Evolutionary conservation across 176 grass and related monocot species (phyloP).

Genomic region (Rhynchospora breviuscula): DNA sequence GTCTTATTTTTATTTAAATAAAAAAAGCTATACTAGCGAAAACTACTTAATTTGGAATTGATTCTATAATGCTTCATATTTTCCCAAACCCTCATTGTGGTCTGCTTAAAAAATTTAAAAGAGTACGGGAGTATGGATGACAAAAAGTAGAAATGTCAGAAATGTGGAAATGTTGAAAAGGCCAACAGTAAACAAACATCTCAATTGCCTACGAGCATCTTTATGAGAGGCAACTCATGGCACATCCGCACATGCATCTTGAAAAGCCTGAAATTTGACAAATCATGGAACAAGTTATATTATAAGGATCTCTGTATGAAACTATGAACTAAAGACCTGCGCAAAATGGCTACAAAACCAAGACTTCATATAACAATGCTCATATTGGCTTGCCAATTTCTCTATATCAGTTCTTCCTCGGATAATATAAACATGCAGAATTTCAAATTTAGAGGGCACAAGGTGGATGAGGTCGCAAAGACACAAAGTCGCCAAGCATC

Average conservation of each 20-base stretch:
- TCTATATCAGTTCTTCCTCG: constrained; percentile 15
- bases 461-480: constrained; percentile 20
- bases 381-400: constrained; percentile 3
- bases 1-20: neutral
- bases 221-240: constrained; percentile 2
- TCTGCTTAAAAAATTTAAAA: neutral
- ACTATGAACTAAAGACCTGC: too few species aligned
- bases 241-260: neutral
- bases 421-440: neutral
- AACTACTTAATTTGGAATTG: neutral
- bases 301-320: neutral
- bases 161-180: neutral
- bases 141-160: neutral
- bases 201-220: constrained; percentile 5
- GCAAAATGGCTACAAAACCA: constrained; percentile 17
- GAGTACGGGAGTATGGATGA: neutral
- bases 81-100: too few species aligned
- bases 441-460: constrained; percentile 17
- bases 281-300: neutral
- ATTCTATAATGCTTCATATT: too few species aligned
- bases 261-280: constrained; percentile 6
- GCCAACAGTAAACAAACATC: constrained; percentile 1
- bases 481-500: constrained; percentile 15
- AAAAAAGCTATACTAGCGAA: neutral
- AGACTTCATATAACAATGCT: neutral